phyloP scores from a whole-genome alignment of 352 stramenopile genomes.

The Pythium aquatile region DNA sequence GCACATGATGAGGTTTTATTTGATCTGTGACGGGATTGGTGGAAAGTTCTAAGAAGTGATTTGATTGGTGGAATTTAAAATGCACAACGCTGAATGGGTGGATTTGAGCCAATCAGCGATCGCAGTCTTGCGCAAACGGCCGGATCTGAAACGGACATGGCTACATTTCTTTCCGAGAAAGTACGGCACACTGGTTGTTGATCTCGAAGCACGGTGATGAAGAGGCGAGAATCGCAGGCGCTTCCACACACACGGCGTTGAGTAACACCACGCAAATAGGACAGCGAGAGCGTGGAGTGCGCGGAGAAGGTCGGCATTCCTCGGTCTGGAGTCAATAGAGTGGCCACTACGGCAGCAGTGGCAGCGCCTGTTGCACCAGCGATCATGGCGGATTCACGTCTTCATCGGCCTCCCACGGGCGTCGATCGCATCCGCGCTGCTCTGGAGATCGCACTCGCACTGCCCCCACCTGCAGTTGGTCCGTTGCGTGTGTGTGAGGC shows the following conservation, averaged over 20 bases:
- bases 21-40: conserved; percentile 31
- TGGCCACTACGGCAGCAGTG: too few species aligned
- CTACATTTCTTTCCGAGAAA: background rate
- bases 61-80: conserved; percentile 55
- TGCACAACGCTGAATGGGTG: conserved; percentile 19
- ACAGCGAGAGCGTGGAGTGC: too few species aligned
- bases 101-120: conserved; percentile 23
- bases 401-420: conserved; percentile 26
- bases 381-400: background rate
- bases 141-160: background rate
- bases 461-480: conserved; percentile 30
- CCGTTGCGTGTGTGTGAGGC: conserved; percentile 33
- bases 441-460: conserved; percentile 33
- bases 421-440: conserved; percentile 42
- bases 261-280: too few species aligned
- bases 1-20: conserved; percentile 2
- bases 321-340: too few species aligned
- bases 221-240: background rate
- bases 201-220: background rate
- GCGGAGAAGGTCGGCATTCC: too few species aligned
- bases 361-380: background rate
- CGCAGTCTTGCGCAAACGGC: background rate
- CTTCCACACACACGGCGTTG: too few species aligned
- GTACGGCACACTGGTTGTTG: background rate
- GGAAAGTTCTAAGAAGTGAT: conserved; percentile 18